Base-by-base conservation (phyloP, 805 yeast species). In the Starmerella floricola region DNA sequence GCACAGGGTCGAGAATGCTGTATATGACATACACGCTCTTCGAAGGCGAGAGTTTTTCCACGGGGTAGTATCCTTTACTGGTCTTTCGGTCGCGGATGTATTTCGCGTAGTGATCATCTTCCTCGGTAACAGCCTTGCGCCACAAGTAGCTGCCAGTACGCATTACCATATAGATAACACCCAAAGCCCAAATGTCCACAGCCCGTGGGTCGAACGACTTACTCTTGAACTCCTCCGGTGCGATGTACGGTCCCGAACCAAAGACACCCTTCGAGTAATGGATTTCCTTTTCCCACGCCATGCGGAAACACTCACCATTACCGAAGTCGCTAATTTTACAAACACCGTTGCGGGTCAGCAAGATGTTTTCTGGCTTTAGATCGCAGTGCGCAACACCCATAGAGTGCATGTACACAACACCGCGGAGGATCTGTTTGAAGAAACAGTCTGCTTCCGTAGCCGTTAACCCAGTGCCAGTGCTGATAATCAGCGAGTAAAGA, bases 371-470 rank as follows among this genome's bases (percentile, higher is more conserved):
- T 11, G 94, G 86, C 61, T 87, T 87, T 47, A 87, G 66, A 57
- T 87, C 96, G 56, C 95, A 81, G 60, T 87, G 96, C 0, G 95
- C 88, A 24, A 87, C 88, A 27, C 96, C 96, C 61, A 79, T 86
- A 8, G 76, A 72, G 61, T 87, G 96, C 78, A 88, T 78, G 60
- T 81, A 85, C 23, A 76, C 71, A 24, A 87, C 71, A 1, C 94
- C 96, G 50, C 78, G 74, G 49, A 87, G 64, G 28, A 85, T 71
- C 59, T 87, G 96, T 57, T 86, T 86, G 66, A 85, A 73, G 55
- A 81, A 82, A 61, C 96, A 87, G 61, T 87, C 95, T 27, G 88
- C 76, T 58, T 87, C 95, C 15, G 66, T 54, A 4, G 68, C 71
- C 47, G 75, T 74, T 16, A 81, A 61, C 2, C 73, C 72, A 11